Percentiles rank a stretch among this genome's conserved stretches.
phyloP scores from a whole-genome alignment of 768 basidiomycete genomes.

The Termitomyces sp. region DNA sequence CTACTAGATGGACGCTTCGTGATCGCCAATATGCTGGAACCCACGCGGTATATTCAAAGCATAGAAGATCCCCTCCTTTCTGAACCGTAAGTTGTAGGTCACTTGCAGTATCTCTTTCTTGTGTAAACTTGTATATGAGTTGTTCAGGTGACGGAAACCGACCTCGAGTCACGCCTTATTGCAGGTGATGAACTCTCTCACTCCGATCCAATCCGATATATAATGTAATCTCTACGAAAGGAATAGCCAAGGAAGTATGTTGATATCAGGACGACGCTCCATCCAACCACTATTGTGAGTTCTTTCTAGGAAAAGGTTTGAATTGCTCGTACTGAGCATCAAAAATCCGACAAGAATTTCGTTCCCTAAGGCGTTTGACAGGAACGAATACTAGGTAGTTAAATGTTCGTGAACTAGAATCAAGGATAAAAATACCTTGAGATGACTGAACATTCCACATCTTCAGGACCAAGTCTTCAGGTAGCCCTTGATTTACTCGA shows the following conservation, averaged over 20 bases:
- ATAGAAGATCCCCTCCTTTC: slow-evolving; percentile 4
- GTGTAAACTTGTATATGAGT: neutral
- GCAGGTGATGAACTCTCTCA: too few relatives aligned
- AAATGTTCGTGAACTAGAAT: neutral
- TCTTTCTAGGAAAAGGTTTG: neutral
- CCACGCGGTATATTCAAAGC: slow-evolving; percentile 38
- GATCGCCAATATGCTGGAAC: slow-evolving; percentile 38
- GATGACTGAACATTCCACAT: neutral
- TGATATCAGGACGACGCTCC: neutral
- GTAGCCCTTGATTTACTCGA: neutral
- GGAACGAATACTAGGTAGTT: neutral
- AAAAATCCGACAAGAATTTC: neutral
- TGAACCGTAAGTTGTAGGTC: neutral
- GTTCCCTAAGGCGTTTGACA: neutral
- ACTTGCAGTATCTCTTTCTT: neutral
- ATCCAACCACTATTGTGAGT: neutral
- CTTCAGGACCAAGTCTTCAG: neutral
- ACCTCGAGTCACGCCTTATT: neutral
- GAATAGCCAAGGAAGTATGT: neutral
- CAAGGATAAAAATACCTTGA: neutral
- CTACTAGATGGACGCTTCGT: slow-evolving; percentile 41
- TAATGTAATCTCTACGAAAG: neutral
- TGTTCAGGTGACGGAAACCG: neutral
- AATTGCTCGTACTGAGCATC: neutral
- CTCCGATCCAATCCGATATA: neutral